Conservation (phyloP, 2,329 filamentous ascomycete genomes). For the Didymella keratinophila region DNA sequence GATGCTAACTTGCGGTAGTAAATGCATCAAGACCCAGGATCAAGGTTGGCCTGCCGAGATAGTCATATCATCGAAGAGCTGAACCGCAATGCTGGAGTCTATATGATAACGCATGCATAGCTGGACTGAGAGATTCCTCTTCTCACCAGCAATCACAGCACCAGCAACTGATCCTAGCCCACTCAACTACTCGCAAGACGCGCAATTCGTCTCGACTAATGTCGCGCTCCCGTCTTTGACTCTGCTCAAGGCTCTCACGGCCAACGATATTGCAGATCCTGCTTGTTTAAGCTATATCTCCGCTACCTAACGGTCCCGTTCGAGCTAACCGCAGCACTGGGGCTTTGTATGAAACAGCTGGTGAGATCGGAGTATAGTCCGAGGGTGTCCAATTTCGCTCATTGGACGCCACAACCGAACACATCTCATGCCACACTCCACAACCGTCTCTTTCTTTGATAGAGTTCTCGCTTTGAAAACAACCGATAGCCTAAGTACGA, state of each 20-base stretch:
- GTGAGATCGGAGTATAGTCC: slow-evolving; percentile 18
- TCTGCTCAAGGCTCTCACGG: not conserved
- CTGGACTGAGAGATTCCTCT: not conserved
- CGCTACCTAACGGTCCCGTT: slow-evolving; percentile 8
- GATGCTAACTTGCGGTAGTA: not conserved
- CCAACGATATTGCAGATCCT: slow-evolving; percentile 14
- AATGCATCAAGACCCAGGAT: not conserved
- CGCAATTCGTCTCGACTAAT: not conserved
- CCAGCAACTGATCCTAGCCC: not conserved
- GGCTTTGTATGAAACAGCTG: slow-evolving; percentile 15
- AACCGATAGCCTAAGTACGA: not conserved
- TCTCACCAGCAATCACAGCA: slow-evolving; percentile 4
- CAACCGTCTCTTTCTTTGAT: slow-evolving; percentile 1
- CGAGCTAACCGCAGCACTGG: slow-evolving; percentile 4
- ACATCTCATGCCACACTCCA: slow-evolving; percentile 3
- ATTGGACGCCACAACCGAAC: slow-evolving; percentile 17
- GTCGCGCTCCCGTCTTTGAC: not conserved
- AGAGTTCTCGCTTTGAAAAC: slow-evolving; percentile 1
- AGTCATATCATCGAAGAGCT: not conserved
- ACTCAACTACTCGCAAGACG: not conserved
- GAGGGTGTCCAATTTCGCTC: not conserved
- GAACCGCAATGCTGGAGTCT: not conserved
- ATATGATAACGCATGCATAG: not conserved
- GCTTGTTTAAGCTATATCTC: slow-evolving; percentile 14
- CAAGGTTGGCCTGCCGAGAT: not conserved